These are phyloP conservation scores for Avena insularis DNA, from an alignment of 176 grass and related monocot species.

Conservation along the genomic window DNA sequence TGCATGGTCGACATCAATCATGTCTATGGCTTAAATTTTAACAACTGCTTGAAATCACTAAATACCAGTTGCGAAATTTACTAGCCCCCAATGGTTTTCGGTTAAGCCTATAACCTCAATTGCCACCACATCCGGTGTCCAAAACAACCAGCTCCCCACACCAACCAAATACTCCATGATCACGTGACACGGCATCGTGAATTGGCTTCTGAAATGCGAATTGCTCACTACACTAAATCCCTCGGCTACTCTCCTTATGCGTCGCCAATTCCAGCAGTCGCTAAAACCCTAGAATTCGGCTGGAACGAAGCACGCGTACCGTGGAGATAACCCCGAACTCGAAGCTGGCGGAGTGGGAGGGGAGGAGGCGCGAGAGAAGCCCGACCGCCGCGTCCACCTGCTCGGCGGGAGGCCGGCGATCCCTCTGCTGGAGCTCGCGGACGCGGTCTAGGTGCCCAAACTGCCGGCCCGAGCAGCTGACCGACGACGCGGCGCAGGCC, in stretches of 20 bases:
- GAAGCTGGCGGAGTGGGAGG: constrained; percentile 68
- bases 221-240: background rate
- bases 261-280: background rate
- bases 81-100: background rate
- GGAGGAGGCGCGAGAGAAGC: constrained; percentile 59
- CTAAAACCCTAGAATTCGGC: background rate
- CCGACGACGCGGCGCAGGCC: constrained; percentile 31
- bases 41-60: background rate
- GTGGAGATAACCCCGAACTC: constrained; percentile 58
- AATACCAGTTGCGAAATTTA: background rate
- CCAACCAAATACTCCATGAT: background rate
- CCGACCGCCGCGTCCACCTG: constrained; percentile 55
- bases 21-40: background rate
- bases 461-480: background rate
- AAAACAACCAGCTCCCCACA: background rate
- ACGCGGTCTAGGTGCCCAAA: constrained; percentile 60
- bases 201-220: background rate
- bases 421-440: constrained; percentile 57
- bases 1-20: background rate
- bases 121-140: background rate
- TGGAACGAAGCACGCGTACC: constrained; percentile 44
- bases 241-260: background rate
- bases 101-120: background rate
- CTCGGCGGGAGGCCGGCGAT: constrained; percentile 40
- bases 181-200: background rate